phyloP scores from a whole-genome alignment of 345 rosid genomes.

The Citrus glauca region DNA sequence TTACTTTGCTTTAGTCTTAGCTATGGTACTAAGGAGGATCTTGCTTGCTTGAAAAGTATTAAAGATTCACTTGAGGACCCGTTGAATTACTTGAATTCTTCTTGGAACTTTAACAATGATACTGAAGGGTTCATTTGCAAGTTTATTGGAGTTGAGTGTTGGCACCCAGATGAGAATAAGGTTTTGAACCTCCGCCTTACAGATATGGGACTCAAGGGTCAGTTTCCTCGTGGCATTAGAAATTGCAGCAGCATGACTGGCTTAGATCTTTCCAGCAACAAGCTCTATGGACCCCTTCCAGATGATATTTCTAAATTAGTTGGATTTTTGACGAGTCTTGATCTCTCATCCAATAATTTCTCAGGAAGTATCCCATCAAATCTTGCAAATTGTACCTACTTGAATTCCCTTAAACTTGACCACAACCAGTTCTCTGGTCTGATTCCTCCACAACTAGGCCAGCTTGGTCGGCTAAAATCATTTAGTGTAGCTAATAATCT shows the following conservation, averaged over 20 bases:
- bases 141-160: constrained; percentile 76
- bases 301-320: constrained; percentile 23
- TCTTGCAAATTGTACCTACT: constrained; percentile 42
- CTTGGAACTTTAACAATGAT: constrained; percentile 58
- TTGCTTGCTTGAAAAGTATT: constrained; percentile 48
- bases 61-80: constrained; percentile 46
- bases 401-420: constrained; percentile 68
- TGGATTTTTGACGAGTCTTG: constrained; percentile 34
- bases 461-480: constrained; percentile 44
- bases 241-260: constrained; percentile 60
- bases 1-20: constrained; percentile 33
- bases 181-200: constrained; percentile 66
- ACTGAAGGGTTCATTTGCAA: constrained; percentile 69
- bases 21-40: constrained; percentile 39
- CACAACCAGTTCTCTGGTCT: constrained; percentile 53
- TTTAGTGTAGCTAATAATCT: constrained; percentile 61
- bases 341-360: constrained; percentile 66
- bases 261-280: constrained; percentile 70
- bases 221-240: constrained; percentile 49
- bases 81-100: constrained; percentile 27
- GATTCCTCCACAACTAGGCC: constrained; percentile 49
- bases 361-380: constrained; percentile 52
- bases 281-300: constrained; percentile 60
- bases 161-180: constrained; percentile 91
- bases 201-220: constrained; percentile 61